Evolutionary conservation across 2,329 filamentous ascomycete genomes (phyloP), one percentile per base, ranked within the genome.

Genomic region (Tolypocladium amazonense): DNA sequence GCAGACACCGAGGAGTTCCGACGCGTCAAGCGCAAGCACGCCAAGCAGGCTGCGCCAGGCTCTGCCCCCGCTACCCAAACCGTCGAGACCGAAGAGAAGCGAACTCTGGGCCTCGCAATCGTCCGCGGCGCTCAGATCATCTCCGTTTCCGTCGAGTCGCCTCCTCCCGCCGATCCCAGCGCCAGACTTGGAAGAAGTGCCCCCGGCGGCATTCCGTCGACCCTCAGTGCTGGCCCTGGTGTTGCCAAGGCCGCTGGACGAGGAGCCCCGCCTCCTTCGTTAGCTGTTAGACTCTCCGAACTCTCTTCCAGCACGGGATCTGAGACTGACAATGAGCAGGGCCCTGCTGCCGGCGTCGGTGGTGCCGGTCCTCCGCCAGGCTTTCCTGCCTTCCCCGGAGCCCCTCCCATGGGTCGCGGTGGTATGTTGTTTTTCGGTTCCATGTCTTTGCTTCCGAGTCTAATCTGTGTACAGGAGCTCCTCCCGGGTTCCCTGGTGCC

Each of bases 1-100:
- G 94, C 93, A 76, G 94, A 99, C 72, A 97, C 94, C 67, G 94
- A 99, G 83, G 93, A 97, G 76, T 97, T 96, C 76, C 89, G 92
- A 73, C 89, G 89, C 72, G 88, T 93, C 63, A 95, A 94, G 80
- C 85, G 89, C 76, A 93, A 89, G 80, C 85, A 88, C 68, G 82
- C 85, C 67, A 95, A 94, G 79, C 78, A 83, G 58, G 75, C 82
- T 57, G 85, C 88, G 52, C 84, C 87, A 27, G 82, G 82, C 62
- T 80, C 86, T 66, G 55, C 62, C 25, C 78, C 83, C 57, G 74
- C 82, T 56, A 79, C 82, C 64, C 83, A 89, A 70, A 84, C 88
- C 56, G 82, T 96, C 67, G 92, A 97, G 77, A 86, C 88, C 18
- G 93, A 99, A 77, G 94, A 97, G 79, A 97, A 97, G 82, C 88